These are phyloP conservation scores for Ulota crispa DNA, from an alignment of 225 moss, liverwort and hornwort species.

Conservation along the genomic window DNA sequence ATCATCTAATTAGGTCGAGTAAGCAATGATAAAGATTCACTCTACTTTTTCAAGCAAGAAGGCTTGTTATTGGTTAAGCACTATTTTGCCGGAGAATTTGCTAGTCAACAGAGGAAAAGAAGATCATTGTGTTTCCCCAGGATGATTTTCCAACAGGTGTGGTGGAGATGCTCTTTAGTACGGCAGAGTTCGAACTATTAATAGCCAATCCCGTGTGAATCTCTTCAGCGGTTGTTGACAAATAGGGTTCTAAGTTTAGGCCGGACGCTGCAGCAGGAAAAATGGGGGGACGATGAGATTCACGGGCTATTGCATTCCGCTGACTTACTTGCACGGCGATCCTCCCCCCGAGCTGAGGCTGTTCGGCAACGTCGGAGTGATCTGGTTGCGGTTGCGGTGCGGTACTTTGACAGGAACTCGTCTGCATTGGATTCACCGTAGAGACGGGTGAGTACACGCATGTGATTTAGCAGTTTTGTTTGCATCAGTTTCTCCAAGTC, in stretches of 20 bases:
- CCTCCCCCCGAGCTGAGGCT: background rate
- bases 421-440: background rate
- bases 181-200: too few species aligned
- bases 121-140: too few species aligned
- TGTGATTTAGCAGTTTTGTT: background rate
- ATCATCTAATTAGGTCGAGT: too few species aligned
- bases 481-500: background rate
- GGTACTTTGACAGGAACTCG: background rate
- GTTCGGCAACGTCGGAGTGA: background rate
- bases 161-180: too few species aligned
- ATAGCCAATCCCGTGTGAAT: background rate
- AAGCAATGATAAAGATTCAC: too few species aligned
- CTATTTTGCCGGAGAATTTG: too few species aligned
- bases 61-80: too few species aligned
- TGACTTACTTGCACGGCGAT: background rate
- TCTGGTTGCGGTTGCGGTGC: background rate
- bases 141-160: too few species aligned
- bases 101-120: too few species aligned
- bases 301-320: background rate
- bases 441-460: background rate
- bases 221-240: background rate
- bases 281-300: background rate
- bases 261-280: background rate
- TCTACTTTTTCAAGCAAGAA: too few species aligned
- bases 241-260: background rate